Evolutionary conservation across 306 rosid species (phyloP), one percentile per base, ranked within the genome.

Genomic region (Vigna hirtella): DNA sequence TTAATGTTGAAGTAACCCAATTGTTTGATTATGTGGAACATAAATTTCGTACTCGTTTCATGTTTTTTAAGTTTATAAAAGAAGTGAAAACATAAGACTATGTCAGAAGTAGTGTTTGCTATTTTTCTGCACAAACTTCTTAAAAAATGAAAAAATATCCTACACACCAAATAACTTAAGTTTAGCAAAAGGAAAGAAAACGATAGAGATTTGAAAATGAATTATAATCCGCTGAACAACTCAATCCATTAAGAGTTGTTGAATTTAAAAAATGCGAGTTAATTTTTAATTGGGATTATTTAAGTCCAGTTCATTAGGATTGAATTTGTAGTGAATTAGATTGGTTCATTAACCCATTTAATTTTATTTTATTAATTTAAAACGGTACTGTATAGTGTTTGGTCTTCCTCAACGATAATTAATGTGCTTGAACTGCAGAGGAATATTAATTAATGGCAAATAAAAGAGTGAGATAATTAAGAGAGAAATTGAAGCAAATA

Each of bases 401-500:
- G 61, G 66, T 71, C 73, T 56, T 14, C 26, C 28, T 42, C 63
- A 64, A 72, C 48, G n/a, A 53, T 22, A 9, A 38, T 72, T 42
- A 58, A 43, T 26, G 45, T 71, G 78, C 12, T 10, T 16, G 53
- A 65, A 65, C 10, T 66, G 45, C 20, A 43, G 30, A 56, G 66
- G 57, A 59, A 59, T 49, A 43, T 43, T 2, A 38, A 79, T 9
- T 66, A n/a, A 55, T 56, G 22, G 6, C n/a, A 66, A 38, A 49
- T 69, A 62, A 4, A 59, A 51, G 43, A 58, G 64, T 9, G 17
- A 40, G 24, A 62, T 24, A 72, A 79, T 73, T 56, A 26, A 38
- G 68, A 55, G 16, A 45, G 50, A 80, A 78, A 30, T 17, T 43
- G 79, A 42, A 49, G 47, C 63, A 69, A 69, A 78, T 56, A 62